A percentile compares a stretch with the other conserved stretches of the same genome.
These are phyloP conservation scores for Neocucurbitaria cava DNA, from an alignment of 2,329 filamentous ascomycete genomes.

Conservation along the genomic window DNA sequence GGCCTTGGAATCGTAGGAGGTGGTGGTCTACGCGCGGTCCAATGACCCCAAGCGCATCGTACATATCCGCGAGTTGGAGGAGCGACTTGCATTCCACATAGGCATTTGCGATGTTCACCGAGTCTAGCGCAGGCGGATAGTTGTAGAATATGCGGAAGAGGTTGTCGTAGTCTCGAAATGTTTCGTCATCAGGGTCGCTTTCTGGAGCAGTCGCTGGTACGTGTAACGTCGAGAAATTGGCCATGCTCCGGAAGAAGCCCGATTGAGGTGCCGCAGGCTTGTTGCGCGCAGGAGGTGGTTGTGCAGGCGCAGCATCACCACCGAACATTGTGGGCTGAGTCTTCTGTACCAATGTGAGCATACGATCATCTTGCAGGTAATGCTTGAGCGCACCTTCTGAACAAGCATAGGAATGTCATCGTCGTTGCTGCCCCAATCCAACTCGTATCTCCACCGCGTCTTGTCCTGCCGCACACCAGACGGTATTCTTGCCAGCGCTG, in stretches of 20 bases:
- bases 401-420: conserved; percentile 87
- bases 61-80: conserved; percentile 88
- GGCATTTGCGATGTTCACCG: conserved; percentile 86
- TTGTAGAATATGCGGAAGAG: conserved; percentile 97
- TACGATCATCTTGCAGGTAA: neutral
- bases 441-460: conserved; percentile 83
- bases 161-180: conserved; percentile 92
- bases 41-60: conserved; percentile 87
- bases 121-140: conserved; percentile 80
- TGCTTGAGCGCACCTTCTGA: conserved; percentile 67
- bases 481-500: conserved; percentile 50
- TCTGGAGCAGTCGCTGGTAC: conserved; percentile 48
- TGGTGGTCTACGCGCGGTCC: conserved; percentile 93
- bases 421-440: conserved; percentile 74
- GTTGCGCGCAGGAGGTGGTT: conserved; percentile 64
- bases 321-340: conserved; percentile 64
- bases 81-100: conserved; percentile 95
- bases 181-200: conserved; percentile 71
- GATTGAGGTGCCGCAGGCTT: conserved; percentile 69
- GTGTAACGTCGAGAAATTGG: conserved; percentile 72
- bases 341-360: conserved; percentile 24
- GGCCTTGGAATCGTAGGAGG: conserved; percentile 86
- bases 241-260: conserved; percentile 86
- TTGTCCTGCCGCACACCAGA: conserved; percentile 54
- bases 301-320: conserved; percentile 51